Evolutionary conservation across 768 basidiomycete species (phyloP).

Genomic region (Hericium rajendrae): DNA sequence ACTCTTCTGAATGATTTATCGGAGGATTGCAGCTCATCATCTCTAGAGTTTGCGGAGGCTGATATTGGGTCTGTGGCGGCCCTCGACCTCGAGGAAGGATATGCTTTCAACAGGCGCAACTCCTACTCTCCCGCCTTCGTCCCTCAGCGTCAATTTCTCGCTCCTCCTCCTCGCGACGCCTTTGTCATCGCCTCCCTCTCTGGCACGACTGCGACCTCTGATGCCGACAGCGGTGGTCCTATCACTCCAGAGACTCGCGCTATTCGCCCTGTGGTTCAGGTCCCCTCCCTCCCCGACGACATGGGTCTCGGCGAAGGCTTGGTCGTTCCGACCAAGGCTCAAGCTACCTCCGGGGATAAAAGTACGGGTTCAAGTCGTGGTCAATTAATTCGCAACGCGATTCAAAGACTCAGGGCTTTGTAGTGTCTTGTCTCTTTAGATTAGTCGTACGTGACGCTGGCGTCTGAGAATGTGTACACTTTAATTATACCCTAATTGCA

Average conservation of each 20-base stretch:
- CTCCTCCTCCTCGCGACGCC: neutral
- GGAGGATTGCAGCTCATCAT: neutral
- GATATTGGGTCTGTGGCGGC: too few species aligned
- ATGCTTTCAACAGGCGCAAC: neutral
- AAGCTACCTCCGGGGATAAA: neutral
- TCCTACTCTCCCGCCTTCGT: neutral
- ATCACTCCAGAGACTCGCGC: slow-evolving; percentile 12
- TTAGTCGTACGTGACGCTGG: slow-evolving; percentile 5
- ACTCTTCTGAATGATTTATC: too few species aligned
- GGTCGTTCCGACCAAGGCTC: too few species aligned
- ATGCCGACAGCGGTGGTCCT: slow-evolving; percentile 10
- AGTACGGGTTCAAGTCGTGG: neutral
- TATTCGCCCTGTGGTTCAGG: neutral
- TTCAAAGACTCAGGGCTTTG: slow-evolving; percentile 29
- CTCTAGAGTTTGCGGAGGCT: neutral
- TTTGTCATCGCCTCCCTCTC: neutral
- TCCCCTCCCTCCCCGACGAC: neutral
- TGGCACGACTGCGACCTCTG: neutral
- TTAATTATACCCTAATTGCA: neutral
- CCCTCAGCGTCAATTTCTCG: neutral
- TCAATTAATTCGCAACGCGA: slow-evolving; percentile 29
- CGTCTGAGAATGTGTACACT: neutral
- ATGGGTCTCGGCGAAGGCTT: neutral
- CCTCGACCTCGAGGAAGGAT: neutral
- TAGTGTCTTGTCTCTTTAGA: slow-evolving; percentile 4